phyloP scores from a whole-genome alignment of 108 stramenopile genomes.

The Fistulifera pelliculosa region DNA sequence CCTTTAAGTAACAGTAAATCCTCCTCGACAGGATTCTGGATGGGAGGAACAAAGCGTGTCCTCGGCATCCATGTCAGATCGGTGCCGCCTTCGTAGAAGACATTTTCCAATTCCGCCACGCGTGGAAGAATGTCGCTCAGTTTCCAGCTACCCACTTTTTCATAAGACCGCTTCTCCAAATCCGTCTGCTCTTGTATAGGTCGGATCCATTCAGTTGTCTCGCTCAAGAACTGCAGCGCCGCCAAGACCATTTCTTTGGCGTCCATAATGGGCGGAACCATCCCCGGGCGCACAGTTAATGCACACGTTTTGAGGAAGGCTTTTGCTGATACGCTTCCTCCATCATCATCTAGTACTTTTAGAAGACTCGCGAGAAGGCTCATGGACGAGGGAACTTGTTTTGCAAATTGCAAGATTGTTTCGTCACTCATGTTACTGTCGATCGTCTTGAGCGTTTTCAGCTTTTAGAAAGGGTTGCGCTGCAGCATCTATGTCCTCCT shows the following conservation, averaged over 20 bases:
- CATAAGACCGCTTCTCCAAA: conserved; percentile 34
- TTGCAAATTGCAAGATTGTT: not conserved
- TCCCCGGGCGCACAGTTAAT: conserved; percentile 46
- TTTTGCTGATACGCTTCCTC: conserved; percentile 1
- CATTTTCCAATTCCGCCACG: conserved; percentile 21
- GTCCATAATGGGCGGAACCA: conserved; percentile 58
- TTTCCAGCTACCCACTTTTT: conserved; percentile 24
- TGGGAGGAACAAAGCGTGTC: conserved; percentile 15
- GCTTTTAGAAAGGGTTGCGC: too few relatives aligned
- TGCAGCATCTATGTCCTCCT: too few relatives aligned
- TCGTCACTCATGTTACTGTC: conserved; percentile 5
- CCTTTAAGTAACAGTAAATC: not conserved
- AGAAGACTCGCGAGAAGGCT: conserved; percentile 1
- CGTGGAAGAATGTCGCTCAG: conserved; percentile 11
- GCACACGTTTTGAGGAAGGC: conserved; percentile 41
- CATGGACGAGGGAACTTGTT: not conserved
- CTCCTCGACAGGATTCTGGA: not conserved
- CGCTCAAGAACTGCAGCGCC: conserved; percentile 53
- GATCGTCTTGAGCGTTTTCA: conserved; percentile 1
- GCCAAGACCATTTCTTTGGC: conserved; percentile 67
- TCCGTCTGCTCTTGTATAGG: conserved; percentile 16
- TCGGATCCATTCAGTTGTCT: conserved; percentile 24
- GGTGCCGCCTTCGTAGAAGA: conserved; percentile 22
- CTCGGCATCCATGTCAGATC: conserved; percentile 28
- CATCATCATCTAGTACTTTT: not conserved